Conservation (phyloP, 1,139 yeast species). For the Ogataea hybrid region DNA sequence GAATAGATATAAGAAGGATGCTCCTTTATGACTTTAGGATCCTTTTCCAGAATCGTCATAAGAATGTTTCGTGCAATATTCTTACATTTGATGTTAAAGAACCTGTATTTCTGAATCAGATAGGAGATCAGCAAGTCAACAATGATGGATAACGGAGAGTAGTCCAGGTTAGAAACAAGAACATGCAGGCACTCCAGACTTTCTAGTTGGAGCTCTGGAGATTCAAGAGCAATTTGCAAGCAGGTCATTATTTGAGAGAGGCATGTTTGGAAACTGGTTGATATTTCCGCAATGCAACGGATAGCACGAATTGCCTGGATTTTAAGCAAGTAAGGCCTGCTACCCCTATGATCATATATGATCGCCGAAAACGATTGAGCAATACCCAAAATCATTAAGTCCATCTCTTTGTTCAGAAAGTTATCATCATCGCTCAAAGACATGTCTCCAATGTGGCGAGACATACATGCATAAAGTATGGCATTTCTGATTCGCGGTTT, state of each 20-base stretch:
- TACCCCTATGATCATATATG: slow-evolving; percentile 70
- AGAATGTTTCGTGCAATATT: slow-evolving; percentile 46
- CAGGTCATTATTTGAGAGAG: slow-evolving; percentile 89
- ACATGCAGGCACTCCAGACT: slow-evolving; percentile 69
- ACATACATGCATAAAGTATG: slow-evolving; percentile 39
- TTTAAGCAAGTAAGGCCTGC: slow-evolving; percentile 70
- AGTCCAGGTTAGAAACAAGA: slow-evolving; percentile 49
- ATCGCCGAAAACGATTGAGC: slow-evolving; percentile 79
- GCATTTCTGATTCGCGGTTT: slow-evolving; percentile 38
- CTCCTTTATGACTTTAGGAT: slow-evolving; percentile 31
- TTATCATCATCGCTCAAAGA: slow-evolving; percentile 8
- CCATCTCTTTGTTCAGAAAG: slow-evolving; percentile 23
- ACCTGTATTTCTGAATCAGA: slow-evolving; percentile 61
- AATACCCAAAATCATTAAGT: slow-evolving; percentile 66
- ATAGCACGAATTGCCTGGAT: slow-evolving; percentile 72
- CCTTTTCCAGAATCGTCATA: slow-evolving; percentile 32
- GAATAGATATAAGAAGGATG: slow-evolving; percentile 48
- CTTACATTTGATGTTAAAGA: slow-evolving; percentile 48
- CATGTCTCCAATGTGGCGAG: slow-evolving; percentile 16
- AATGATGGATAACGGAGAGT: slow-evolving; percentile 52
- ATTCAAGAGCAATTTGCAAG: slow-evolving; percentile 75
- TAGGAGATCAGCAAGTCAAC: slow-evolving; percentile 56
- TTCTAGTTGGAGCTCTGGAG: slow-evolving; percentile 54
- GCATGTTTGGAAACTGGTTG: slow-evolving; percentile 65
- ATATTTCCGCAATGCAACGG: slow-evolving; percentile 61